Evolutionary conservation across 805 yeast species (phyloP).

Genomic region (Suhomyces prunicola): DNA sequence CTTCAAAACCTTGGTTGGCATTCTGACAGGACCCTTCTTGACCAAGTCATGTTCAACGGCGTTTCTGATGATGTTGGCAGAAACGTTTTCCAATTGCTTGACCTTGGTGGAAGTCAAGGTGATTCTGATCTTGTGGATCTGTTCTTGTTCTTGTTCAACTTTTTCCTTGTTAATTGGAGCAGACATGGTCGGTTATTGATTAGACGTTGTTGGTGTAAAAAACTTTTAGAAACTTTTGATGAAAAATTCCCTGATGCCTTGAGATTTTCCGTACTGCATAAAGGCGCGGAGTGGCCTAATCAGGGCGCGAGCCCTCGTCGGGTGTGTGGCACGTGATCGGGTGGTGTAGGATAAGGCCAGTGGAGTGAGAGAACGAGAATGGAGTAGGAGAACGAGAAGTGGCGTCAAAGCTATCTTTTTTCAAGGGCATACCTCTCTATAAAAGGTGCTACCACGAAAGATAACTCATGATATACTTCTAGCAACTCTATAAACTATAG

Average conservation of each 20-base stretch:
- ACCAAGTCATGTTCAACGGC: constrained; percentile 78
- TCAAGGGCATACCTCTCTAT: too few species aligned
- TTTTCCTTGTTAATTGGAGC: constrained; percentile 79
- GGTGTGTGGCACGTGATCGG: not conserved
- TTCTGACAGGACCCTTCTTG: constrained; percentile 99
- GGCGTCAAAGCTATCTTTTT: too few species aligned
- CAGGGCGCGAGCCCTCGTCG: constrained; percentile 7
- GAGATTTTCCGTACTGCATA: constrained; percentile 4
- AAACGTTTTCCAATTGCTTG: constrained; percentile 95
- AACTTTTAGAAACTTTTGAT: not conserved
- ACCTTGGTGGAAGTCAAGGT: constrained; percentile 98
- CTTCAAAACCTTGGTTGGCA: constrained; percentile 98
- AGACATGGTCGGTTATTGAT: constrained; percentile 53
- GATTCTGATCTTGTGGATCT: constrained; percentile 96
- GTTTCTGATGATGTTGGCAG: constrained; percentile 82
- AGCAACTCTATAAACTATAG: too few species aligned
- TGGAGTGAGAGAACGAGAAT: too few species aligned
- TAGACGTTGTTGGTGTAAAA: constrained; percentile 34
- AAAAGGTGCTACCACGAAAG: too few species aligned
- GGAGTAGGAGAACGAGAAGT: too few species aligned
- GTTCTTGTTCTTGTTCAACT: constrained; percentile 71
- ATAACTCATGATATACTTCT: too few species aligned
- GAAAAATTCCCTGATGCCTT: constrained; percentile 3
- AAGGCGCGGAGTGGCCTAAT: not conserved
- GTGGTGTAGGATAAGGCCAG: too few species aligned